These are phyloP conservation scores for Skeletonema grethae DNA, from an alignment of 108 stramenopile genomes.

Conservation along the genomic window DNA sequence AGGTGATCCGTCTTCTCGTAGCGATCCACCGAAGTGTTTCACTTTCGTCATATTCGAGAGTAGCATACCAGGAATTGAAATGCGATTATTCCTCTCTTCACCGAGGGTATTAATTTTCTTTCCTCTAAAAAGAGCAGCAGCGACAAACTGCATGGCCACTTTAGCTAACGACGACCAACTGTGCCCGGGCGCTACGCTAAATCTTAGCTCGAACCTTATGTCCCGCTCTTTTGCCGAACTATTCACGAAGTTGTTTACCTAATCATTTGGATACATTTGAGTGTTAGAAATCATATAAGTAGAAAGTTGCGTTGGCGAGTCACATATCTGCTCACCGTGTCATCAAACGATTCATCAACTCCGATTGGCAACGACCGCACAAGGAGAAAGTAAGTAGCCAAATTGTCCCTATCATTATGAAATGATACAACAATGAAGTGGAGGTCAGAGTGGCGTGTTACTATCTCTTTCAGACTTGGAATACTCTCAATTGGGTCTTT, in stretches of 20 bases:
- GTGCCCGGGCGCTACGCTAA: conserved; percentile 54
- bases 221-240: conserved; percentile 41
- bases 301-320: neutral
- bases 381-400: conserved; percentile 45
- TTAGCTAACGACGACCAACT: conserved; percentile 35
- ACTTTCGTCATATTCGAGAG: conserved; percentile 18
- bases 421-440: conserved; percentile 59
- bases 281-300: neutral
- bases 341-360: conserved; percentile 65
- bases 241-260: conserved; percentile 49
- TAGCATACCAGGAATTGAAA: conserved; percentile 32
- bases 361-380: conserved; percentile 68
- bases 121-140: conserved; percentile 1
- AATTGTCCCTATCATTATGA: conserved; percentile 17
- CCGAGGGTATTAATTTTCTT: neutral
- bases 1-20: conserved; percentile 39
- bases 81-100: conserved; percentile 17
- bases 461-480: conserved; percentile 53
- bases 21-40: conserved; percentile 60
- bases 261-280: neutral
- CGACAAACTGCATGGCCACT: conserved; percentile 26
- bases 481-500: conserved; percentile 63
- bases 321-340: conserved; percentile 30
- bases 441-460: conserved; percentile 56
- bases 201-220: conserved; percentile 47